Evolutionary conservation across 2,329 filamentous ascomycete species (phyloP).

Genomic region (Thielaviopsis musarum): DNA sequence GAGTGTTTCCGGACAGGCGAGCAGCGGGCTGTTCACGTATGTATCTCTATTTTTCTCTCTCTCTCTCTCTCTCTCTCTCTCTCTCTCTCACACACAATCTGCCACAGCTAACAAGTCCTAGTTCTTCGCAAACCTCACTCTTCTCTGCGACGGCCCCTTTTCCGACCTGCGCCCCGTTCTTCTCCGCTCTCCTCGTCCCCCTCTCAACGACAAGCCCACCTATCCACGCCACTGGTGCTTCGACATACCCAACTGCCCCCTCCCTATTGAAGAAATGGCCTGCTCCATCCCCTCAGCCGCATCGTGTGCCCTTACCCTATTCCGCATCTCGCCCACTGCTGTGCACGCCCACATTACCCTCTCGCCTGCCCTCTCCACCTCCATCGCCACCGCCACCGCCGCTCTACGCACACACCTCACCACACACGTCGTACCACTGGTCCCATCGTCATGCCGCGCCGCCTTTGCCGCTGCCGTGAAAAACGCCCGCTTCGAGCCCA

Average conservation of each 20-base stretch:
- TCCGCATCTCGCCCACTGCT: conserved; percentile 17
- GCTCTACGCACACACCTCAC: conserved; percentile 12
- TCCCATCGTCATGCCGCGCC: conserved; percentile 3
- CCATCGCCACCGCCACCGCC: background rate
- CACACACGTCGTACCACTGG: background rate
- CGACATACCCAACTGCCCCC: conserved; percentile 16
- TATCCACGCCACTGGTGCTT: conserved; percentile 17
- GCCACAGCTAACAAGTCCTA: background rate
- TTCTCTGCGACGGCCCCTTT: conserved; percentile 7
- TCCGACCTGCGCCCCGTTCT: conserved; percentile 13
- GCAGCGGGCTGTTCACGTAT: conserved; percentile 6
- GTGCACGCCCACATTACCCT: conserved; percentile 17
- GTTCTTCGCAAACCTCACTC: conserved; percentile 9
- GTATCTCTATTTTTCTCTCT: background rate
- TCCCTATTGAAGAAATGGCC: conserved; percentile 10
- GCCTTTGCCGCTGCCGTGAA: conserved; percentile 1
- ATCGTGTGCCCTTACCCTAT: conserved; percentile 16
- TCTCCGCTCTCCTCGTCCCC: conserved; percentile 16
- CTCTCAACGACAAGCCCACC: conserved; percentile 16
- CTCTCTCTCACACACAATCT: background rate
- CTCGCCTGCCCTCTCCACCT: conserved; percentile 13
- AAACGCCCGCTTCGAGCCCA: conserved; percentile 15
- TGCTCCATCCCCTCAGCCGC: conserved; percentile 18
- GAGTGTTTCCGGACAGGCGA: conserved; percentile 1
- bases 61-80: background rate